Percentiles rank a stretch among this genome's conserved stretches.
Conservation (phyloP, 2,329 filamentous ascomycete species). For the Calonectria leucothoes region DNA sequence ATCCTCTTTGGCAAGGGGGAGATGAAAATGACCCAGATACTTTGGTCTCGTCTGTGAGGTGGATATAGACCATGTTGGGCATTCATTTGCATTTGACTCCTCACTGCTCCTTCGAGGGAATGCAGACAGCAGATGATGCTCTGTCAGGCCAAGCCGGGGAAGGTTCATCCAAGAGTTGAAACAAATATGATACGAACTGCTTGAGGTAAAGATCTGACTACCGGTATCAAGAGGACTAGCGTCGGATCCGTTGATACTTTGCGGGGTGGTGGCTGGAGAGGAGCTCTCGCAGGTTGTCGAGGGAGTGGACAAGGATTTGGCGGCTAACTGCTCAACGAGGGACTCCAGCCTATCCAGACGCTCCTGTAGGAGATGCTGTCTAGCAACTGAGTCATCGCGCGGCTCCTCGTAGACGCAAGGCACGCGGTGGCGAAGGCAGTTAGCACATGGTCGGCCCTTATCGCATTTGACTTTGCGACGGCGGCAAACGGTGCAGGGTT, state of each 20-base stretch:
- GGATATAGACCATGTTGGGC: neutral
- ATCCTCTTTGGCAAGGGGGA: neutral
- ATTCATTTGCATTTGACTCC: neutral
- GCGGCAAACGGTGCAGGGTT: conserved; percentile 2
- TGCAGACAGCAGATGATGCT: neutral
- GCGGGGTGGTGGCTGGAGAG: neutral
- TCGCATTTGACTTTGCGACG: conserved; percentile 7
- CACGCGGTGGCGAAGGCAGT: neutral
- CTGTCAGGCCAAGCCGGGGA: neutral
- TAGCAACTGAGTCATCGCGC: neutral
- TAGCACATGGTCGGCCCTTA: neutral
- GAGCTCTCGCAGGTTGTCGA: neutral
- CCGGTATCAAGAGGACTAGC: neutral
- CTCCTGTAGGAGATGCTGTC: neutral
- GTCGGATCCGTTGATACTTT: neutral
- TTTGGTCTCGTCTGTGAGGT: neutral
- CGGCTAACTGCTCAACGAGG: neutral
- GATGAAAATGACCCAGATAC: neutral
- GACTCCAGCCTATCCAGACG: neutral
- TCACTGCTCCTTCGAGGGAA: neutral
- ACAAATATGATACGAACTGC: neutral
- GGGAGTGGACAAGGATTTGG: neutral
- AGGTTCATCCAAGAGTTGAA: neutral
- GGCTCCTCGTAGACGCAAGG: neutral
- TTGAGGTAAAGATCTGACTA: neutral